A percentile compares a stretch with the other conserved stretches of the same genome.
Evolutionary conservation across 2,329 filamentous ascomycete genomes (phyloP).

Genomic region (Orbilia blumenaviensis): DNA sequence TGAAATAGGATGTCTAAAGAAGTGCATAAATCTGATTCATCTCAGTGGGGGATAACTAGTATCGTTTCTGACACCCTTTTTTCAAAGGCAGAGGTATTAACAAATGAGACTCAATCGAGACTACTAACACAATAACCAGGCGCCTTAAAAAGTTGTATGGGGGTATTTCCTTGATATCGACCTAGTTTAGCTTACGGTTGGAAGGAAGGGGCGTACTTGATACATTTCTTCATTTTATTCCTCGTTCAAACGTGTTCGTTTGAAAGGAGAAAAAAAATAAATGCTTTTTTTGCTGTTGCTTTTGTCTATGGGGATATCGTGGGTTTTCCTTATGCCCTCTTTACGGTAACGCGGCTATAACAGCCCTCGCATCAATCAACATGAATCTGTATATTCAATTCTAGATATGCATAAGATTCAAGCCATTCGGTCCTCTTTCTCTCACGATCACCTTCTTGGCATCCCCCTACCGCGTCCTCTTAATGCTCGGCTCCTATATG

Average conservation of each 20-base stretch:
- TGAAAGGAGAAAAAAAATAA: conserved; percentile 3
- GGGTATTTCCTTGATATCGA: neutral
- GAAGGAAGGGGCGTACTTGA: neutral
- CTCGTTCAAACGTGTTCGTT: neutral
- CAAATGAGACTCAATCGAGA: neutral
- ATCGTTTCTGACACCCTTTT: too few relatives aligned
- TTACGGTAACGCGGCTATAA: conserved; percentile 22
- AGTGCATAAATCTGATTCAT: neutral
- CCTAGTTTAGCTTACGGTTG: neutral
- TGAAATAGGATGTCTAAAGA: neutral
- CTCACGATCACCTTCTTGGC: conserved; percentile 73
- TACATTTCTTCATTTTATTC: neutral
- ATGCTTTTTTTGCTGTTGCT: conserved; percentile 23
- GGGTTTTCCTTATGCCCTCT: conserved; percentile 17
- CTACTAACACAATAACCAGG: too few relatives aligned
- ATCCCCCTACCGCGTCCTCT: conserved; percentile 85
- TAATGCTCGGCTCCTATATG: conserved; percentile 69
- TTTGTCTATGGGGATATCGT: conserved; percentile 52
- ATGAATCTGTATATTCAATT: conserved; percentile 41
- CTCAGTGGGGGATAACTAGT: too few relatives aligned
- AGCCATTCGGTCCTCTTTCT: neutral
- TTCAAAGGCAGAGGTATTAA: too few relatives aligned
- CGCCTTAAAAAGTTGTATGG: too few relatives aligned
- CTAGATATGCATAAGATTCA: conserved; percentile 34
- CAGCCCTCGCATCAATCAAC: conserved; percentile 2